Evolutionary conservation across 768 basidiomycete species (phyloP), one percentile per base, ranked within the genome.

Genomic region (Rubroboletus satanas): DNA sequence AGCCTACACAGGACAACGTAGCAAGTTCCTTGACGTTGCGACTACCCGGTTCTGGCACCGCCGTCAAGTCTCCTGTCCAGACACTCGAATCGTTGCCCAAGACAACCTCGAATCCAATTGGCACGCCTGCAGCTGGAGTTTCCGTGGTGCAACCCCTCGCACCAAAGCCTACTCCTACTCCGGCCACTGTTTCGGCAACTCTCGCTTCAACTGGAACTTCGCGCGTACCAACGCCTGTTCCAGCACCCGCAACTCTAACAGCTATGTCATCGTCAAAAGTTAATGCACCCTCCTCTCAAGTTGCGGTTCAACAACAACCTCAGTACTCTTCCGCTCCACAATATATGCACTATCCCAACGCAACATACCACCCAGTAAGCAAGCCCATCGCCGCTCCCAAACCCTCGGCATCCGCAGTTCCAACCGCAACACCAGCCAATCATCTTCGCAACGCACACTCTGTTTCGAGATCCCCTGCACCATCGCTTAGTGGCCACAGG

Each of bases 261-360:
- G 31, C 66, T 28, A 45, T 36, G 8, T 37, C 57, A 28, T 60
- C 52, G 8, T 56, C 63, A n/a, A 70, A 64, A 45, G 38, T 11
- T 1, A 61, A 59, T 41, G 46, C 53, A 10, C 51, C 73, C 23
- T 62, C 72, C 1, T 68, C 76, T 37, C 74, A 78, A 51, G 64
- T 71, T 17, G 41, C 63, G 28, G 49, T 62, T 23, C 71, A 69
- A 49, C 66, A 73, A 41, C 65, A 73, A 18, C 68, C 70, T 18
- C 69, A 73, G 21, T 68, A 71, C 61, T 54, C 71, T 46, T 69
- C 73, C 39, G 54, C 71, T 23, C 67, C 71, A 43, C 68, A 64
- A 29, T 73, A 75, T 49, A 74, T 77, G 2, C 80, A 83, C 56
- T 83, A 85, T 64, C 79, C 83, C 18, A 80, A 82, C 45, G 76